Evolutionary conservation across 2,329 filamentous ascomycete species (phyloP).

Genomic region (Penicillium janthinellum): DNA sequence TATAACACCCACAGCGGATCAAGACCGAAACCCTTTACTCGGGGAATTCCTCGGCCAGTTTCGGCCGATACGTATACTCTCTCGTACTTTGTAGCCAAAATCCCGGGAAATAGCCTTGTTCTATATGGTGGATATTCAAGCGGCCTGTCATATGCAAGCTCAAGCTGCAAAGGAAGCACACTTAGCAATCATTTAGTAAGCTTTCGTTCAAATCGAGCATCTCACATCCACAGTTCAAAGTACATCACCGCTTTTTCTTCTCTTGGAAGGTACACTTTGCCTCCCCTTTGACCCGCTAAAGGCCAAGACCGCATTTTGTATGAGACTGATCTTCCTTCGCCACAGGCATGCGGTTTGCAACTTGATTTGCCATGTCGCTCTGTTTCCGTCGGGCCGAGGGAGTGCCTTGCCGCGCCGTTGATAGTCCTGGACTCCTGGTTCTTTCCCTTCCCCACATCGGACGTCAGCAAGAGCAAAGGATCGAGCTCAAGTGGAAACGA

Average conservation of each 20-base stretch:
- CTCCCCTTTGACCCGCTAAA: neutral
- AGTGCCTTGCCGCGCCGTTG: neutral
- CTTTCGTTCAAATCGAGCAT: neutral
- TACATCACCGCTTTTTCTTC: neutral
- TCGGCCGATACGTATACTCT: conserved; percentile 3
- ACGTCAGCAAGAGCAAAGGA: neutral
- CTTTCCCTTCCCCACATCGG: neutral
- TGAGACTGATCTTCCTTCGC: conserved; percentile 12
- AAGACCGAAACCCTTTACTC: neutral
- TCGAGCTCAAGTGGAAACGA: neutral
- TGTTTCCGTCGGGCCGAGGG: neutral
- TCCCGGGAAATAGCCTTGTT: neutral
- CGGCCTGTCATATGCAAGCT: conserved; percentile 8
- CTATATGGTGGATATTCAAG: conserved; percentile 1
- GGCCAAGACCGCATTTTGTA: conserved; percentile 5
- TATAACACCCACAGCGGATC: neutral
- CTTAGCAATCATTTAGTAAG: neutral
- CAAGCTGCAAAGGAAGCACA: neutral
- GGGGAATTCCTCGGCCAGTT: neutral
- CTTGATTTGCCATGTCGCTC: conserved; percentile 8
- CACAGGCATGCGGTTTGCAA: neutral
- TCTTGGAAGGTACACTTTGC: neutral
- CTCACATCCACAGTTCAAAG: neutral
- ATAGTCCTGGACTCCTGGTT: neutral
- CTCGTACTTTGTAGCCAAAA: neutral